These are phyloP conservation scores for Eutrema yunnanense DNA, from an alignment of 345 rosid genomes.

Conservation along the genomic window DNA sequence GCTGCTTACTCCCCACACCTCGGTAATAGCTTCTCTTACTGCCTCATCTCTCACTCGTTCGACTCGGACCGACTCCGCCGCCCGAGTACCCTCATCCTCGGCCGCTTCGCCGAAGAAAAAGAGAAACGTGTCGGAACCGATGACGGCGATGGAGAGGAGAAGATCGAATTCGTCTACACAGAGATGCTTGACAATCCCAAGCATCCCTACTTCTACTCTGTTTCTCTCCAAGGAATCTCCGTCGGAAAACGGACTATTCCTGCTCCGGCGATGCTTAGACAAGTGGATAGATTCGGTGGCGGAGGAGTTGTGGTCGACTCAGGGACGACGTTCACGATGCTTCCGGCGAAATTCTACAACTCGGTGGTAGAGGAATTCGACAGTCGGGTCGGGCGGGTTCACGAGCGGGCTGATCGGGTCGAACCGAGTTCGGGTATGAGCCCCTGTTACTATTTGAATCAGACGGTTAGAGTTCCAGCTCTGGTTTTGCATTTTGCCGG, in stretches of 20 bases:
- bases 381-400: constrained; percentile 42
- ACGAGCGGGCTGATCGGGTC: constrained; percentile 51
- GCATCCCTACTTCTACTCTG: constrained; percentile 83
- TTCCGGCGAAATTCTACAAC: constrained; percentile 59
- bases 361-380: constrained; percentile 65
- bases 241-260: constrained; percentile 63
- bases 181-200: constrained; percentile 66
- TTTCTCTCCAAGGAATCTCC: constrained; percentile 76
- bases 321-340: constrained; percentile 93
- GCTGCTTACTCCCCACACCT: constrained; percentile 52
- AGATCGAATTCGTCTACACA: constrained; percentile 49
- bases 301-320: constrained; percentile 96
- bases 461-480: constrained; percentile 42
- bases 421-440: constrained; percentile 69
- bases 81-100: constrained; percentile 90
- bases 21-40: constrained; percentile 81
- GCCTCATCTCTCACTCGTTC: constrained; percentile 83
- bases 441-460: constrained; percentile 62
- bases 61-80: constrained; percentile 54
- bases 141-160: neutral
- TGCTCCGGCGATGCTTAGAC: constrained; percentile 49
- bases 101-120: constrained; percentile 49
- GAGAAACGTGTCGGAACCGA: constrained; percentile 22
- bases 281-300: constrained; percentile 48
- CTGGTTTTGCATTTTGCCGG: constrained; percentile 64